These are phyloP conservation scores for Aspergillus kassunensis DNA, from an alignment of 495 filamentous ascomycete species.

Conservation along the genomic window DNA sequence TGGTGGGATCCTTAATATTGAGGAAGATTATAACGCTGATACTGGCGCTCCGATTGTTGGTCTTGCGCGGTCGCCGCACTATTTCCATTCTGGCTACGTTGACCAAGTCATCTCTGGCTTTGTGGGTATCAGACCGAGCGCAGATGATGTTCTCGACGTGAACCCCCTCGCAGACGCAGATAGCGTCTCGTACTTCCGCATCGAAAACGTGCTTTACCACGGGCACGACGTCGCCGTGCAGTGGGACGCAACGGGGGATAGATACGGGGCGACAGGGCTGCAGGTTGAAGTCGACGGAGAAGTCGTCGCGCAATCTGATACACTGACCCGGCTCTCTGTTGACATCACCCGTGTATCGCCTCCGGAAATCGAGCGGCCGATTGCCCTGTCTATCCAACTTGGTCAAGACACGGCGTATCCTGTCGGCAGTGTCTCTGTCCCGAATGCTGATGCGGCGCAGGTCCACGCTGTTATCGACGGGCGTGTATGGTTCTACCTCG, in stretches of 20 bases:
- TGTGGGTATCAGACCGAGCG: conserved; percentile 24
- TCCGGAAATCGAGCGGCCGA: conserved; percentile 11
- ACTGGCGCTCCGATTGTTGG: conserved; percentile 22
- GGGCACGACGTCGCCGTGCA: conserved; percentile 27
- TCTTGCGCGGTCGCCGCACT: conserved; percentile 24
- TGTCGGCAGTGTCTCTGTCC: conserved; percentile 19
- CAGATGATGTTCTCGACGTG: conserved; percentile 25
- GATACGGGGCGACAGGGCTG: conserved; percentile 22
- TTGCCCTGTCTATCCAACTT: conserved; percentile 24
- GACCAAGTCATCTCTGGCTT: conserved; percentile 27
- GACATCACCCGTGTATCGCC: conserved; percentile 8
- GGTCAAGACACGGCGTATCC: conserved; percentile 15
- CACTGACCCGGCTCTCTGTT: conserved; percentile 12
- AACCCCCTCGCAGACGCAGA: conserved; percentile 23
- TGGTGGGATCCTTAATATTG: conserved; percentile 23
- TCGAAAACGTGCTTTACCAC: conserved; percentile 28
- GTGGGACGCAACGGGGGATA: conserved; percentile 22
- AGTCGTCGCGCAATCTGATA: conserved; percentile 8
- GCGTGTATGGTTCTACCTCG: conserved; percentile 22
- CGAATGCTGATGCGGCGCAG: conserved; percentile 15
- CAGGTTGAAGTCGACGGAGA: conserved; percentile 23
- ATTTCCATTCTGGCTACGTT: conserved; percentile 31
- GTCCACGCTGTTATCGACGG: conserved; percentile 28
- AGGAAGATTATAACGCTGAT: conserved; percentile 29
- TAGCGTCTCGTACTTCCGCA: conserved; percentile 23